Conservation (phyloP, 2,329 filamentous ascomycete genomes). For the Colletotrichum orchidophilum region DNA sequence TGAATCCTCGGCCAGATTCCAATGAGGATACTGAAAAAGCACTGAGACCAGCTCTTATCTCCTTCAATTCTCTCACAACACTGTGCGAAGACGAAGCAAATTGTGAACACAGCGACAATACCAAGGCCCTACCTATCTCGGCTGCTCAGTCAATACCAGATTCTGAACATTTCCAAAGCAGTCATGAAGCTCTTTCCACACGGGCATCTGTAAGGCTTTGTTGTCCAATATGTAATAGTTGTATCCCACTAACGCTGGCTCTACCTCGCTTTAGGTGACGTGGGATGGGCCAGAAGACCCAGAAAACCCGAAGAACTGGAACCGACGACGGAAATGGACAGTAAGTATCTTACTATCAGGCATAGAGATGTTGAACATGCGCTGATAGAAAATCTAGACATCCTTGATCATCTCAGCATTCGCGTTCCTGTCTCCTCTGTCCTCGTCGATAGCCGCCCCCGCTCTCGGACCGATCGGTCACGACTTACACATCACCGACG, state of each 20-base stretch:
- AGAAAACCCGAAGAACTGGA: constrained; percentile 50
- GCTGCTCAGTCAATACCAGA: not conserved
- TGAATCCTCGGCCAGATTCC: not conserved
- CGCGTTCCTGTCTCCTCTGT: constrained; percentile 61
- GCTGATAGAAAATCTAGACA: constrained; percentile 19
- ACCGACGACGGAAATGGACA: constrained; percentile 54
- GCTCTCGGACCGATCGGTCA: constrained; percentile 45
- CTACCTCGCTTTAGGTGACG: not conserved
- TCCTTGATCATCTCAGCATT: constrained; percentile 58
- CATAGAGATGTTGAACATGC: not conserved
- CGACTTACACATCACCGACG: constrained; percentile 51
- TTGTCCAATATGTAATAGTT: not conserved
- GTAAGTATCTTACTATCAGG: not conserved
- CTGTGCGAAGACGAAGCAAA: not conserved
- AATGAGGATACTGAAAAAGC: not conserved
- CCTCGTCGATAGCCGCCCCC: constrained; percentile 55
- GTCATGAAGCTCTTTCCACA: not conserved
- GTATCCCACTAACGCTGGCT: not conserved
- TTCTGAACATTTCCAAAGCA: not conserved
- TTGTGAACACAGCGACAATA: not conserved
- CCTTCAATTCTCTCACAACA: not conserved
- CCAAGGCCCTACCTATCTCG: not conserved
- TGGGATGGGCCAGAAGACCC: constrained; percentile 51
- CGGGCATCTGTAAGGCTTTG: not conserved
- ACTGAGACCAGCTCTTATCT: not conserved